Base-by-base conservation (phyloP, 169 alveolate species). In the Babesia bovis region DNA sequence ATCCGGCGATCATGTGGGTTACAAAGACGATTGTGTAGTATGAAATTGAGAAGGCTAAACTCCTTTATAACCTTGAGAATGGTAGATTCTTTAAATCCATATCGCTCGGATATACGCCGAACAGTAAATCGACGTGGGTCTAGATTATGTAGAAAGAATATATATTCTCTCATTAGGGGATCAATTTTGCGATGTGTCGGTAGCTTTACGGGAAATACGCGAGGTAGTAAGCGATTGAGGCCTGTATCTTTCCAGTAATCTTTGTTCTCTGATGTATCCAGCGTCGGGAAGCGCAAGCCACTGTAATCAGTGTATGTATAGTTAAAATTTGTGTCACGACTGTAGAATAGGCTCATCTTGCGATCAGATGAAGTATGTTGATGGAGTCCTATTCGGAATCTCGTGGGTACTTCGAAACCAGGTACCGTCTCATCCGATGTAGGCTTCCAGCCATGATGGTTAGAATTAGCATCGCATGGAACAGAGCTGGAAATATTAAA, bases 211-310 rank as follows among this genome's bases (percentile, higher is more conserved):
- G 96, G 96, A 70, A 92, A 92, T 50, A 87, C 84, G 15, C 96
- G 87, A 21, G 90, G 90, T 21, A 85, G 33, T 36, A 92, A 69
- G 33, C 92, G 71, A 76, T 90, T 93, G 40, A 92, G 82, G 17
- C 96, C 96, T 9, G 79, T 75, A 69, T 92, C 96, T 84, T 85
- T 81, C 95, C 95, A 89, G 65, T 90, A 90, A 56, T 91, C 82
- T 38, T 70, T 77, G 66, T 92, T 91, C 57, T 88, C 90, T 44
- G 90, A 59, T 12, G 96, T 92, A 19, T 77, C 83, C 57, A 92
- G 68, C 13, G 95, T 90, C 3, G 95, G 95, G 78, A 90, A 88
- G 13, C 95, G 23, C 58, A 86, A 78, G 33, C 91, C 91, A 45
- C 74, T 63, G 58, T 32, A 89, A 52, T 89, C 94, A 26, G 90